A percentile compares a stretch with the other conserved stretches of the same genome.
Evolutionary conservation across 176 grass and related monocot species (phyloP).

Genomic region (Phragmites australis): DNA sequence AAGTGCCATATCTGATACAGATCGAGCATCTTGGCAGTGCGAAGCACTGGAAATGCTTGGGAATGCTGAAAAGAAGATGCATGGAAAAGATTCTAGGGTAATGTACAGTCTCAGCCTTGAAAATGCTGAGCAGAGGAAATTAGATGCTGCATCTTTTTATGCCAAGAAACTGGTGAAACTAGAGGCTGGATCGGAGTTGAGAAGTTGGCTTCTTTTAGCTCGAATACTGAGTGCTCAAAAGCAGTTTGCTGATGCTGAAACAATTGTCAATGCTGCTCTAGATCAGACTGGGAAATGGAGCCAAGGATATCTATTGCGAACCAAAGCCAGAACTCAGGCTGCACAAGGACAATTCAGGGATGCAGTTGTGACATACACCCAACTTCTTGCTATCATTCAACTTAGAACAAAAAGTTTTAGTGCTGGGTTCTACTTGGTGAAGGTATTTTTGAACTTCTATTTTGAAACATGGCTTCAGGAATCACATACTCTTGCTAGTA

Average conservation of each 20-base stretch:
- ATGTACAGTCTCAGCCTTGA: constrained; percentile 78
- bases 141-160: constrained; percentile 79
- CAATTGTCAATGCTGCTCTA: constrained; percentile 75
- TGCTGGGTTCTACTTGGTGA: constrained; percentile 56
- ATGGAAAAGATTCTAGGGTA: constrained; percentile 60
- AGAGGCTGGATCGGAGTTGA: constrained; percentile 75
- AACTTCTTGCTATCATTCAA: constrained; percentile 81
- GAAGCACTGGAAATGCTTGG: constrained; percentile 71
- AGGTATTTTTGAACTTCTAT: constrained; percentile 50
- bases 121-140: constrained; percentile 90
- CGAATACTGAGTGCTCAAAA: constrained; percentile 89
- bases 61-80: constrained; percentile 64
- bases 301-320: constrained; percentile 63
- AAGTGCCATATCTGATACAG: constrained; percentile 66
- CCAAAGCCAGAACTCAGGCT: constrained; percentile 90
- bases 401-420: constrained; percentile 67
- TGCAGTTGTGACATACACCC: constrained; percentile 80
- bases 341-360: constrained; percentile 66
- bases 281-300: constrained; percentile 89
- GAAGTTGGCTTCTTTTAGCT: constrained; percentile 91
- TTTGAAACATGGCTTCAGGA: constrained; percentile 16
- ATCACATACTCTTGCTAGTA: constrained; percentile 21
- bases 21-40: constrained; percentile 68
- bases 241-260: constrained; percentile 68
- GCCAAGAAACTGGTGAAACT: constrained; percentile 80